Evolutionary conservation across 2,329 filamentous ascomycete species (phyloP).

Genomic region (Ophiobolus disseminans): DNA sequence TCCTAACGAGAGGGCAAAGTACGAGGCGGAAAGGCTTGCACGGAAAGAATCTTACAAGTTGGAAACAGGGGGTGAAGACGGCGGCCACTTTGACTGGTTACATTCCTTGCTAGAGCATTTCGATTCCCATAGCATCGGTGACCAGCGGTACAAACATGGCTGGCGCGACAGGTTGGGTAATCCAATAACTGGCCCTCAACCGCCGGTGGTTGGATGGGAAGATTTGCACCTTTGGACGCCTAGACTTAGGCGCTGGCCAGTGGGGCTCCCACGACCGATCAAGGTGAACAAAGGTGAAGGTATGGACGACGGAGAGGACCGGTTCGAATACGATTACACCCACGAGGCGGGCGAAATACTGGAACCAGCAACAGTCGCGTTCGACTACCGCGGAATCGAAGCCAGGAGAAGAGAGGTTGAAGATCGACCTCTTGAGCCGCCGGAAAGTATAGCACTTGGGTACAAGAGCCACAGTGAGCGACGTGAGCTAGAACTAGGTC

Average conservation of each 20-base stretch:
- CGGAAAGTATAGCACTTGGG: not conserved
- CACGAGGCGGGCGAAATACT: not conserved
- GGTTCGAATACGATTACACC: not conserved
- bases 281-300: not conserved
- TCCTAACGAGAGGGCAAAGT: not conserved
- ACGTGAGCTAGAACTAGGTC: not conserved
- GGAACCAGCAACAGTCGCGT: not conserved
- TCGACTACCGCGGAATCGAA: not conserved
- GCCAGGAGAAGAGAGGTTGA: not conserved
- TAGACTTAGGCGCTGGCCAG: not conserved
- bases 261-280: not conserved
- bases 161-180: not conserved
- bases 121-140: not conserved
- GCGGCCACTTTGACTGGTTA: not conserved
- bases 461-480: not conserved
- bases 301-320: not conserved
- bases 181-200: not conserved
- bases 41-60: not conserved
- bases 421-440: not conserved
- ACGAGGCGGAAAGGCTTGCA: not conserved
- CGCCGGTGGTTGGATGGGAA: not conserved
- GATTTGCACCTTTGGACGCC: slow-evolving; percentile 5
- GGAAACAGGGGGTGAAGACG: not conserved
- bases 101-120: not conserved
- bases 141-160: not conserved